Percentiles rank a stretch among this genome's conserved stretches.
phyloP scores from a whole-genome alignment of 768 basidiomycete genomes.

The Russula abietina region DNA sequence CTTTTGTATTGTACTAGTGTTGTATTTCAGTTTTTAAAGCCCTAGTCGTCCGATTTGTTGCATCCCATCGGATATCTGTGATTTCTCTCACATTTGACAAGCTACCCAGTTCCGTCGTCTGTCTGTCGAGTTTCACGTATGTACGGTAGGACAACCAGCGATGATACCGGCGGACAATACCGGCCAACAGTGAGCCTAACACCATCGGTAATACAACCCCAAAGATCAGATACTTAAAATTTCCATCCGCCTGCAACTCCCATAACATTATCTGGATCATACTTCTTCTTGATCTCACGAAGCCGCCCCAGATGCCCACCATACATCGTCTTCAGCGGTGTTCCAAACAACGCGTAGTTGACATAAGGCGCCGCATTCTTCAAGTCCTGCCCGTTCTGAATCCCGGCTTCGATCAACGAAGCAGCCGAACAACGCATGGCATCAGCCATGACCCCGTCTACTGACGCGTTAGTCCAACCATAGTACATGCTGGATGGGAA shows the following conservation, averaged over 20 bases:
- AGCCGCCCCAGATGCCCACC: conserved; percentile 43
- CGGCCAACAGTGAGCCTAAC: too few species aligned
- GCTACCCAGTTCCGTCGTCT: too few species aligned
- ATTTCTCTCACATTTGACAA: too few species aligned
- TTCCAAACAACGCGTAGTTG: conserved; percentile 55
- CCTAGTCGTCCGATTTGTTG: too few species aligned
- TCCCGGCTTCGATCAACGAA: conserved; percentile 39
- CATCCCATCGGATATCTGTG: too few species aligned
- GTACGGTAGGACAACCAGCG: too few species aligned
- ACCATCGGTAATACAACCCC: not conserved
- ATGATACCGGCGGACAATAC: too few species aligned
- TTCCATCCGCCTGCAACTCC: conserved; percentile 63
- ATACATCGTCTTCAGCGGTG: conserved; percentile 46
- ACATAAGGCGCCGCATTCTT: conserved; percentile 44
- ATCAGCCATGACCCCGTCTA: conserved; percentile 31
- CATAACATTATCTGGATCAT: conserved; percentile 60
- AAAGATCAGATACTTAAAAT: conserved; percentile 9
- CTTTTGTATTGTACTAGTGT: too few species aligned
- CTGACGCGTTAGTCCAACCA: conserved; percentile 38
- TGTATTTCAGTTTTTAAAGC: too few species aligned
- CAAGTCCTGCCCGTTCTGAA: conserved; percentile 37
- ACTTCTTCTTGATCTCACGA: conserved; percentile 33
- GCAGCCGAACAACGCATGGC: not conserved
- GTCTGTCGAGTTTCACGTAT: too few species aligned
- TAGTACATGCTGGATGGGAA: conserved; percentile 28